Percentiles rank a stretch among this genome's conserved stretches.
phyloP scores from a whole-genome alignment of 208 protist genomes.

The Leptomonas pyrrhocoris region DNA sequence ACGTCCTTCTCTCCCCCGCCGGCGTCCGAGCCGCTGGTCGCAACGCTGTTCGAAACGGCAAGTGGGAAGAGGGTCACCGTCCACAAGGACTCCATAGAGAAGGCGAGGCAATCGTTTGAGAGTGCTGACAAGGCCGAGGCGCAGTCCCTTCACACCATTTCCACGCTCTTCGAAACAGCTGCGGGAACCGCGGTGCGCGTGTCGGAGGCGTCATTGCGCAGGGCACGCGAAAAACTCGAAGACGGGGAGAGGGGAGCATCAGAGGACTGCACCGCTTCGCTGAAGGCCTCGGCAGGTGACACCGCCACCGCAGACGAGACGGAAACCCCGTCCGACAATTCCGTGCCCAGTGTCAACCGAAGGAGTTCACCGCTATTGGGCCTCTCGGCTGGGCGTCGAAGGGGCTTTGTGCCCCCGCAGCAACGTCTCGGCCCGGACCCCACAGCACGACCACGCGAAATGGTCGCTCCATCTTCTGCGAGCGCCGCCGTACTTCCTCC shows the following conservation, averaged over 20 bases:
- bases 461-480: background rate
- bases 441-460: background rate
- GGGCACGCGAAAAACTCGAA: conserved; percentile 11
- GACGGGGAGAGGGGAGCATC: background rate
- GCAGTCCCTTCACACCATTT: background rate
- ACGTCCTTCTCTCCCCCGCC: background rate
- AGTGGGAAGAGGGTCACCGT: conserved; percentile 10
- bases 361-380: background rate
- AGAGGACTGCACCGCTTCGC: background rate
- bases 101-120: conserved; percentile 10
- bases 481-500: background rate
- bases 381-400: conserved; percentile 1
- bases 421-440: background rate
- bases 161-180: conserved; percentile 53
- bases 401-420: conserved; percentile 38
- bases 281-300: too few species aligned
- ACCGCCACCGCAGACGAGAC: too few species aligned
- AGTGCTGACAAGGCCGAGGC: background rate
- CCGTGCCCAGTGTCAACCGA: background rate
- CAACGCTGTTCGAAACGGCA: conserved; percentile 9
- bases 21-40: background rate
- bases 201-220: conserved; percentile 24
- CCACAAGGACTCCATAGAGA: conserved; percentile 1
- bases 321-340: background rate
- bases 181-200: conserved; percentile 42